These are phyloP conservation scores for Ambrosiella cleistominuta DNA, from an alignment of 2,329 filamentous ascomycete species.

Conservation along the genomic window DNA sequence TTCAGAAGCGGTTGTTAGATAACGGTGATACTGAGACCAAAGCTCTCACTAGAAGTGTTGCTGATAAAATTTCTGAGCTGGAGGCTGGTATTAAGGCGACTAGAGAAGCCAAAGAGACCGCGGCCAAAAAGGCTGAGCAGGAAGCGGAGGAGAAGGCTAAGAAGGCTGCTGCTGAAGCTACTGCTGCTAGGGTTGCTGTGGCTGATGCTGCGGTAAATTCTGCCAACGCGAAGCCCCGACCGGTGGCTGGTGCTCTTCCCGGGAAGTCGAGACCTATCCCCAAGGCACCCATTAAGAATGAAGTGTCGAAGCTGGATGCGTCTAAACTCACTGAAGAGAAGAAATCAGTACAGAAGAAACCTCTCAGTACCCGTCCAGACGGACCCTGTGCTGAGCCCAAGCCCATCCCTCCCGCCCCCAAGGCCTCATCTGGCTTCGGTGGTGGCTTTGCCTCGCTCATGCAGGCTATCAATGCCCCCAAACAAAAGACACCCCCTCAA, in stretches of 20 bases:
- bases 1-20: slow-evolving; percentile 44
- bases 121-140: slow-evolving; percentile 15
- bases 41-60: slow-evolving; percentile 39
- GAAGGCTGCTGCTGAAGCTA: slow-evolving; percentile 1
- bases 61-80: slow-evolving; percentile 15
- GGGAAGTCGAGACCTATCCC: slow-evolving; percentile 29
- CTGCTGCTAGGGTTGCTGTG: not conserved
- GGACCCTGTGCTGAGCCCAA: not conserved
- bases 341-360: slow-evolving; percentile 13
- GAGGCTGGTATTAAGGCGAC: slow-evolving; percentile 27
- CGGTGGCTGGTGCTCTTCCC: slow-evolving; percentile 18
- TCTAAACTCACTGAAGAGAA: slow-evolving; percentile 14
- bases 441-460: slow-evolving; percentile 38
- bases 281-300: slow-evolving; percentile 24
- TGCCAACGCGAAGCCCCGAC: slow-evolving; percentile 20
- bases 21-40: slow-evolving; percentile 49
- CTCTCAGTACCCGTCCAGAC: slow-evolving; percentile 17
- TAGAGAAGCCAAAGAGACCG: slow-evolving; percentile 7
- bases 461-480: slow-evolving; percentile 30
- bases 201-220: slow-evolving; percentile 10
- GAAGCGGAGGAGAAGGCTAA: not conserved
- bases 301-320: slow-evolving; percentile 14
- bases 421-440: slow-evolving; percentile 19
- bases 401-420: slow-evolving; percentile 16
- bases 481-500: slow-evolving; percentile 26